phyloP scores from a whole-genome alignment of 1,284 basidiomycete species.

The Taiwanofungus camphoratus region DNA sequence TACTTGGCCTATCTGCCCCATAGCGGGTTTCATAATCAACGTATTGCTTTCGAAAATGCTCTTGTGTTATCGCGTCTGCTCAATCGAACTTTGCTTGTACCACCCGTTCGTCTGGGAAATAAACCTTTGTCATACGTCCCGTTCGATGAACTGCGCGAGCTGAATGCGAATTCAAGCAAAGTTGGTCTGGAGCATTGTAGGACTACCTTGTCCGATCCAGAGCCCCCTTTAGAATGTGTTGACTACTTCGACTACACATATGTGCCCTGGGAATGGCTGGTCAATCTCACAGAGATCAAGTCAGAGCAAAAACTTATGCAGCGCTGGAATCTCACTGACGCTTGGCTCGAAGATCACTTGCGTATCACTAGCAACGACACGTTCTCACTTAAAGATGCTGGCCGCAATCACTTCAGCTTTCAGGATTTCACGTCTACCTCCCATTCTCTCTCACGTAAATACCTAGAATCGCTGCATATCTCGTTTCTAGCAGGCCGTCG shows the following conservation, averaged over 20 bases:
- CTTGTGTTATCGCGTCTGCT: conserved; percentile 61
- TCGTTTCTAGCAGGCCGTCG: conserved; percentile 32
- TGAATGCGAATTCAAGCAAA: conserved; percentile 46
- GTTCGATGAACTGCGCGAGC: conserved; percentile 49
- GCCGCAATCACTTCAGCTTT: conserved; percentile 61
- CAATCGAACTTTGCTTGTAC: conserved; percentile 71
- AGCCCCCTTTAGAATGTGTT: conserved; percentile 49
- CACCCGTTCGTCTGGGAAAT: conserved; percentile 60
- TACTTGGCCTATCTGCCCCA: conserved; percentile 70
- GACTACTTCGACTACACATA: conserved; percentile 54
- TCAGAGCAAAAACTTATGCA: conserved; percentile 36
- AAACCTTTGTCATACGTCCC: conserved; percentile 58
- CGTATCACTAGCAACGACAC: conserved; percentile 36
- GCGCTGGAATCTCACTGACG: conserved; percentile 42
- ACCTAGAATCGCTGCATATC: conserved; percentile 39
- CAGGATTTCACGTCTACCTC: conserved; percentile 39
- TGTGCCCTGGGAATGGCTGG: conserved; percentile 65
- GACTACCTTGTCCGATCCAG: conserved; percentile 20
- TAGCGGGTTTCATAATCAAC: conserved; percentile 79
- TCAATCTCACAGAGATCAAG: conserved; percentile 40
- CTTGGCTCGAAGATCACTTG: conserved; percentile 41
- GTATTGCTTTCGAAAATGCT: conserved; percentile 79
- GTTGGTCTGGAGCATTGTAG: conserved; percentile 48
- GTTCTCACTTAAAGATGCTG: conserved; percentile 44
- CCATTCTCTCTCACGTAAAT: conserved; percentile 26